Conservation (phyloP, 2,329 filamentous ascomycete species). For the Fusarium cyanostomum region DNA sequence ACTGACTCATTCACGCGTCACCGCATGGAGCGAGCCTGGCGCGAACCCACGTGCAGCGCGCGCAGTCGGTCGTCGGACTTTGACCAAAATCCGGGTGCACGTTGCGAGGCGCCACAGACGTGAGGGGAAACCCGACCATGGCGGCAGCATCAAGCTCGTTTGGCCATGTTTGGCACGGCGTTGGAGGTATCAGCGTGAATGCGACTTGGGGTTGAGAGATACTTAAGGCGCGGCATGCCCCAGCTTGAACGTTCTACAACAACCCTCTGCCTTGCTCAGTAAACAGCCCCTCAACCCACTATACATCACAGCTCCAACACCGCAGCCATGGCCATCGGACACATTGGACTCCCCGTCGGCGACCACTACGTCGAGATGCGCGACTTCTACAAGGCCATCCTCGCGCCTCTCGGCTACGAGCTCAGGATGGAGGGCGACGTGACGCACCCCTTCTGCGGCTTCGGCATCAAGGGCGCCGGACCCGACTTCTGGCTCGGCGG, state of each 20-base stretch:
- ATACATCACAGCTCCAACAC: neutral
- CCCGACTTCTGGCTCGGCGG: conserved; percentile 42
- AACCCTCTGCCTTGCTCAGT: no score
- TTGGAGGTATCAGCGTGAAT: conserved; percentile 21
- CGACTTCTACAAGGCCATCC: conserved; percentile 42
- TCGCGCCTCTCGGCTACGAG: conserved; percentile 40
- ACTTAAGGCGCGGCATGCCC: conserved; percentile 9
- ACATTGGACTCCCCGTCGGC: conserved; percentile 38
- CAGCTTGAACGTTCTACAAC: neutral
- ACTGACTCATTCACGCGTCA: neutral
- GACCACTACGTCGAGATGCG: conserved; percentile 41
- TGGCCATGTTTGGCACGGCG: neutral
- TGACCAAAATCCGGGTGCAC: no score
- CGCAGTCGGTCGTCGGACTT: conserved; percentile 15
- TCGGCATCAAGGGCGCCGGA: conserved; percentile 24
- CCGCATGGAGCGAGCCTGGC: conserved; percentile 4
- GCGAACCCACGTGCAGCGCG: conserved; percentile 3
- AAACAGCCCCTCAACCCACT: neutral
- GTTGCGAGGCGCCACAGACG: conserved; percentile 1
- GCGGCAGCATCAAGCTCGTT: neutral
- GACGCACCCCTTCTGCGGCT: conserved; percentile 34
- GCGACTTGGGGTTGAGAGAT: neutral
- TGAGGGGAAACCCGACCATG: conserved; percentile 19
- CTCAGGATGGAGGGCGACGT: conserved; percentile 28
- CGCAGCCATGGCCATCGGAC: conserved; percentile 32